Base-by-base conservation (phyloP, 345 rosid species). In the Arabidopsis suecica region DNA sequence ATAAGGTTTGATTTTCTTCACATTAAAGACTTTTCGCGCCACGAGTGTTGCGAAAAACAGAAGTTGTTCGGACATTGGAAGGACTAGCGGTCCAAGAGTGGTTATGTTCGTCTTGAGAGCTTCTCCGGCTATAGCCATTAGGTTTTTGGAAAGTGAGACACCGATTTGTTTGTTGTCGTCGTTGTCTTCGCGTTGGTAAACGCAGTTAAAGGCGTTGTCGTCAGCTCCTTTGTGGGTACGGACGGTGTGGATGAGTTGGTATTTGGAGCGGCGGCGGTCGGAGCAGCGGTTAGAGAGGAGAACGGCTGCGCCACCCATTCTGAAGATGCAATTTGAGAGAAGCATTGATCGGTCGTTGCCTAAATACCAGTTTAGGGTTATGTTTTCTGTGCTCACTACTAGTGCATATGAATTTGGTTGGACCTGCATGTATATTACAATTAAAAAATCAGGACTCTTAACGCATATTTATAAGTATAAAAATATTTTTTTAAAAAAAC, bases 211-310 rank as follows among this genome's bases (percentile, higher is more conserved):
- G 51, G 86, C 79, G 23, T 79, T 82, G 36, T 88, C 80, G 18
- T 85, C 88, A 0, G 93, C 71, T 38, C 93, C 93, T 67, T 85
- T 85, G 78, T 88, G 91, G 3, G 89, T 88, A 10, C 91, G 84
- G 9, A 85, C 80, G 1, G 86, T 87, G 75, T 88, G 88, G 51
- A 85, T 69, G 25, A 88, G 85, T 42, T 85, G 84, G 49, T 88
- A 87, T 65, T 88, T 88, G 14, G 89, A 82, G 8, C 70, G 77
- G 16, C 73, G 56, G 16, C 82, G 71, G 33, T 87, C 87, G 0
- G 83, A 79, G 22, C 79, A 58, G 6, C 50, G 68, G 68, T 86
- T 88, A 2, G 90, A 83, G 58, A 88, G 89, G 55, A 88, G 86
- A 36, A 88, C 64, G 1, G 88, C 89, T 2, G 89, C 89, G 0